Evolutionary conservation across 2,329 filamentous ascomycete species (phyloP), one percentile per base, ranked within the genome.

Genomic region (Nigrospora sphaerica): DNA sequence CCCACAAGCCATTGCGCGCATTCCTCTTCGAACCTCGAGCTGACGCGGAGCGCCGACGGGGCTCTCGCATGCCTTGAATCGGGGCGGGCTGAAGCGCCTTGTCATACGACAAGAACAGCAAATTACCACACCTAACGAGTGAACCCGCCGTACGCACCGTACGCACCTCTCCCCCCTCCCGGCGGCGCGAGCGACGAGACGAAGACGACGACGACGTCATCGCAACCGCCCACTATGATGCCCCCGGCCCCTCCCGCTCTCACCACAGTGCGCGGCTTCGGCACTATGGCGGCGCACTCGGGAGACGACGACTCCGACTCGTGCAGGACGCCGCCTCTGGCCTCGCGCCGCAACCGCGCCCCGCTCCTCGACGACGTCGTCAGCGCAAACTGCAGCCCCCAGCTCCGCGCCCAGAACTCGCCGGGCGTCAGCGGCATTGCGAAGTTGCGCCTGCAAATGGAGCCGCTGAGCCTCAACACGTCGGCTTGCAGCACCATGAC

Each of bases 371-470:
- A 78, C 59, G 77, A 81, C 62, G 72, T 81, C 14, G 74, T 81
- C 54, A 81, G 78, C 62, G 75, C 75, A 46, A 72, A 86, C 63
- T 83, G 80, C 65, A 84, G 80, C 62, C 81, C 81, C 9, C 61
- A 73, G 44, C 62, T 85, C 51, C 75, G 78, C 41, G 68, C 65
- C n/a, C 58, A 65, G 23, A 63, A 70, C 14, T 80, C 78, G 16
- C 77, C 78, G 12, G 73, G 70, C 42, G 59, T 82, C 31, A 84
- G 85, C 49, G 90, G 89, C 41, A 90, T 96, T 57, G 87, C 88
- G 59, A 86, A 85, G 57, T 71, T 96, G 58, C 89, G 89, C 62
- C 74, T 85, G 62, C 85, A 93, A 60, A 75, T 95, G 48, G 90
- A 95, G 50, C 81, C 83, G 3, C 71, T 96, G 45, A 87, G 78